Evolutionary conservation across 345 rosid species (phyloP), one percentile per base, ranked within the genome.

Genomic region (Eucalyptus victrix): DNA sequence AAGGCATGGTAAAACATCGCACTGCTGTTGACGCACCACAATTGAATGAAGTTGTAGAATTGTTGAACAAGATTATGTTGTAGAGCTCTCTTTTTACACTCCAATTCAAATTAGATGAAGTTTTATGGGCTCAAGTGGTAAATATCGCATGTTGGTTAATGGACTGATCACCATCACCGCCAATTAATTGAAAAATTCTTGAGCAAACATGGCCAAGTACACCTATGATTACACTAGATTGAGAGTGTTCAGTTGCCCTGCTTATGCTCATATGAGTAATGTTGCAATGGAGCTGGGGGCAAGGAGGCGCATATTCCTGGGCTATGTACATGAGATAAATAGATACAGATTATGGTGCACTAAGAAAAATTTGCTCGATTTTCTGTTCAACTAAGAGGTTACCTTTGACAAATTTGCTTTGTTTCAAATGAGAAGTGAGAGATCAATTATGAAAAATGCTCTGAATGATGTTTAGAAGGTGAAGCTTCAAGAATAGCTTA

Each of bases 361-460:
- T 23, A 26, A 58, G 30, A 11, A 24, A 9, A 14, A 58, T 58
- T 24, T 13, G 0, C 14, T 5, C 0, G 0, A 26, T 24, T 58
- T 58, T 58, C 3, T 58, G 2, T 58, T 58, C 30, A 58, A 26
- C 0, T 9, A 6, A 9, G 65, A 24, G 13, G 65, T 58, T 58
- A 24, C 14, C 30, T 5, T 58, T 58, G 65, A 24, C 65, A 58
- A 58, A 26, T 58, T 26, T 24, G 30, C 65, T 58, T 26, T 58
- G 65, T 58, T 58, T 24, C 65, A 58, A 26, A 58, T 23, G 6
- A 58, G 2, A 26, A 58, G 65, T 5, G 14, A 58, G 30, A 58
- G 28, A 58, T 58, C 65, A 53, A 53, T 8, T 53, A 53, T 8
- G 10, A 19, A 53, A 53, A 53, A 53, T 53, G 5, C 58, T 53